Percentiles rank a stretch among this genome's conserved stretches.
Conservation (phyloP, 345 rosid genomes). For the Citrus unshiu region DNA sequence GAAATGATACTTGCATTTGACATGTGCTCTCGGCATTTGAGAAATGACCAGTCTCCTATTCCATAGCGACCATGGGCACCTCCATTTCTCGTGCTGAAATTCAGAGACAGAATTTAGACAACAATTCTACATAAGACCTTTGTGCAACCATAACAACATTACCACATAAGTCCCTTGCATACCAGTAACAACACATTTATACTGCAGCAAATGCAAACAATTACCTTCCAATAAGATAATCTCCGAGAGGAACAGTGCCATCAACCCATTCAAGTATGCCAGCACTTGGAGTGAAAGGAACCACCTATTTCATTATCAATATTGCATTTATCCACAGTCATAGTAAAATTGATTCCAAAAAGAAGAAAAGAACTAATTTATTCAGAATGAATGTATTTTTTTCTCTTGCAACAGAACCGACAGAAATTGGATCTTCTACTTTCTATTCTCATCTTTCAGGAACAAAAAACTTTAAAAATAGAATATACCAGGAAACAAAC, state of each 20-base stretch:
- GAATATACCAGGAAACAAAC: background rate
- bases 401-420: background rate
- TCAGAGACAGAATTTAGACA: constrained; percentile 11
- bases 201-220: constrained; percentile 1
- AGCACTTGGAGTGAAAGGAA: constrained; percentile 98
- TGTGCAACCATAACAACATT: background rate
- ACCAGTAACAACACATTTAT: constrained; percentile 6
- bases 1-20: constrained; percentile 50
- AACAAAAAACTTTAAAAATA: background rate
- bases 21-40: constrained; percentile 82
- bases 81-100: constrained; percentile 71
- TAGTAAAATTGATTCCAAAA: background rate
- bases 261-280: constrained; percentile 99
- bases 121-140: constrained; percentile 2
- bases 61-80: constrained; percentile 96
- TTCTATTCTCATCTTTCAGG: background rate
- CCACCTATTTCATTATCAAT: constrained; percentile 52
- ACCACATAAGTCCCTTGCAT: background rate
- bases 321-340: constrained; percentile 6
- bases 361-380: background rate
- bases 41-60: constrained; percentile 72
- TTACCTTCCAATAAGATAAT: constrained; percentile 93
- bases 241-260: constrained; percentile 96
- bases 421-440: background rate
- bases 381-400: background rate